Evolutionary conservation across 805 yeast genomes (phyloP), one percentile per base, ranked within the genome.

Genomic region (Lipomyces yamanashiensis): DNA sequence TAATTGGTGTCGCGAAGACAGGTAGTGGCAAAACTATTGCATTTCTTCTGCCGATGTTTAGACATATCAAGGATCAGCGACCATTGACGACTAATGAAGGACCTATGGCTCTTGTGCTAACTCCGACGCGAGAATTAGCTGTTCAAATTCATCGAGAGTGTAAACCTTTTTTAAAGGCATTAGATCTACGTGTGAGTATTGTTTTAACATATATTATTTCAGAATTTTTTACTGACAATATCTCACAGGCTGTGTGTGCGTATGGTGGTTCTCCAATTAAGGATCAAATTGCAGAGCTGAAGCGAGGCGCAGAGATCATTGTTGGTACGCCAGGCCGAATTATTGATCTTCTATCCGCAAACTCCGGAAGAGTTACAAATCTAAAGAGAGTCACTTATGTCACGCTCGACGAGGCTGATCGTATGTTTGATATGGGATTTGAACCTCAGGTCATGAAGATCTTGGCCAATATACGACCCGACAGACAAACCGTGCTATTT

Each of bases 11-110:
- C 21, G 98, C 99, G 0, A 91, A 92, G 68, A 95, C 99, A 0
- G 99, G 99, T 0, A 90, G 97, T 0, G 99, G 99, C 2, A 95
- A 95, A 73, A 95, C 99, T 0, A 81, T 93, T 70, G 89, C 97
- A 0, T 95, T 90, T 76, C 78, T 92, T 8, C 73, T 95, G 7
- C 98, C 99, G 0, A 75, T 95, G 77, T 79, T 93, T 58, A 81
- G 97, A 57, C 98, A 93, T 66, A 85, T 95, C 9, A 82, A 85
- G 62, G 92, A 90, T 51, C 96, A 91, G 71, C 77, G 83, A 1
- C 84, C 84, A 0, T 65, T 85, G 10, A 65, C 74, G 0, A 69
- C 71, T 0, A 68, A 70, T 2, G 90, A 86, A 12, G 92, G 95
- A 0, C 98, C 98, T 0, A 74, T 89, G 21, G 96, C 90, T 0